Evolutionary conservation across 345 rosid species (phyloP), one percentile per base, ranked within the genome.

Genomic region (Murraya koenigii): DNA sequence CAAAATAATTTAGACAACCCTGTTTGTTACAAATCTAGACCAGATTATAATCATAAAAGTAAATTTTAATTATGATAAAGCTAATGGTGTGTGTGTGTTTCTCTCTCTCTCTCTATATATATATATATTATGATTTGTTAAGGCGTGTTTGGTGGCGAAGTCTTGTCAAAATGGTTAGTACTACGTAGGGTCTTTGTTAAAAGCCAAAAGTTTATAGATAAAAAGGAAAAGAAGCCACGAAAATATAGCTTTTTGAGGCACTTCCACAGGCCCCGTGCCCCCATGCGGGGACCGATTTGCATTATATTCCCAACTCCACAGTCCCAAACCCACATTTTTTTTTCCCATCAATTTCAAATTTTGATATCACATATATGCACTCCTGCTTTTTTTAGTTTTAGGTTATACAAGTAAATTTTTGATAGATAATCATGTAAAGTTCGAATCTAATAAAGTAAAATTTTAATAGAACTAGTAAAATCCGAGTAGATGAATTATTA

Each of bases 211-310:
- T 26, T 49, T 47, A 26, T 39, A 44, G 56, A 54, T 2, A 33
- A 67, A 80, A 19, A 44, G 49, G 22, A 74, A 76, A 66, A 61
- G 59, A 74, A 74, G 61, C n/a, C 71, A 76, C 35, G 71, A 81
- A 76, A 76, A 72, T 61, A 77, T 82, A 85, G 87, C 89, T 78
- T 85, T 81, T 82, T 72, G 38, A 82, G 82, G 88, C 86, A 85
- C 84, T 82, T 78, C 52, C 17, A 66, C 76, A 70, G 64, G 64
- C 72, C 69, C 80, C 75, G 32, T 65, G 82, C 81, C 87, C 87
- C 86, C 74, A 75, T 63, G 44, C 54, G 54, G 66, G 84, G 56
- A 41, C 72, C 80, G 49, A 67, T 65, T 79, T 70, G 69, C 82
- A 56, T 81, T 76, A 70, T 66, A 78, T 74, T 74, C 72, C 77